These are phyloP conservation scores for Herpetomonas tarakana DNA, from an alignment of 208 protist species.

Conservation along the genomic window DNA sequence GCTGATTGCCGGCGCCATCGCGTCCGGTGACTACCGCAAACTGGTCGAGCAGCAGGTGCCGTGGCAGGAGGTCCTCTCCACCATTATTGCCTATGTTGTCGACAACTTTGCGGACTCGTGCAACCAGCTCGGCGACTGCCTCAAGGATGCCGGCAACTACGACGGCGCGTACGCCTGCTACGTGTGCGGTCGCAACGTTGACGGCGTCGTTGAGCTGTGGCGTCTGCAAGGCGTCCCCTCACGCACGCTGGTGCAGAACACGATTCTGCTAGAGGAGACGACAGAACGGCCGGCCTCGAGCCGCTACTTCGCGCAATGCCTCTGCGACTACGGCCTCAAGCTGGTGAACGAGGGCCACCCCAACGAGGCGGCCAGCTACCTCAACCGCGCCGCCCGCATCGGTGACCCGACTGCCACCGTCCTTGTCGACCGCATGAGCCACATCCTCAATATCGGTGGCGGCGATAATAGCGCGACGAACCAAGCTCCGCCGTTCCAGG, in stretches of 20 bases:
- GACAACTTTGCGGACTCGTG: slow-evolving; percentile 66
- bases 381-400: slow-evolving; percentile 56
- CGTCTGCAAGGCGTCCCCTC: slow-evolving; percentile 35
- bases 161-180: slow-evolving; percentile 76
- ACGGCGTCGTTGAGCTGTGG: slow-evolving; percentile 66
- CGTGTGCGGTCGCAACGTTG: slow-evolving; percentile 71
- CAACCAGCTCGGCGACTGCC: slow-evolving; percentile 51
- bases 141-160: slow-evolving; percentile 41
- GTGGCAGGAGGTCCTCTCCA: slow-evolving; percentile 76
- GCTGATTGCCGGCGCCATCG: slow-evolving; percentile 62
- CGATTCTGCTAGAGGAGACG: slow-evolving; percentile 64
- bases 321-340: slow-evolving; percentile 48
- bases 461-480: slow-evolving; percentile 3
- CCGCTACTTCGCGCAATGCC: slow-evolving; percentile 46
- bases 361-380: slow-evolving; percentile 39
- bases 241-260: slow-evolving; percentile 50
- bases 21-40: slow-evolving; percentile 49
- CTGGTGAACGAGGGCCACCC: slow-evolving; percentile 44
- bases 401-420: slow-evolving; percentile 46
- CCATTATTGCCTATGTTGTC: slow-evolving; percentile 63
- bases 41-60: slow-evolving; percentile 45
- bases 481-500: slow-evolving; percentile 27
- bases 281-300: slow-evolving; percentile 38
- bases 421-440: slow-evolving; percentile 66
- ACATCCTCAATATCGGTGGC: slow-evolving; percentile 28